phyloP scores from a whole-genome alignment of 108 stramenopile species.

The Chaetoceros tenuissimus region DNA sequence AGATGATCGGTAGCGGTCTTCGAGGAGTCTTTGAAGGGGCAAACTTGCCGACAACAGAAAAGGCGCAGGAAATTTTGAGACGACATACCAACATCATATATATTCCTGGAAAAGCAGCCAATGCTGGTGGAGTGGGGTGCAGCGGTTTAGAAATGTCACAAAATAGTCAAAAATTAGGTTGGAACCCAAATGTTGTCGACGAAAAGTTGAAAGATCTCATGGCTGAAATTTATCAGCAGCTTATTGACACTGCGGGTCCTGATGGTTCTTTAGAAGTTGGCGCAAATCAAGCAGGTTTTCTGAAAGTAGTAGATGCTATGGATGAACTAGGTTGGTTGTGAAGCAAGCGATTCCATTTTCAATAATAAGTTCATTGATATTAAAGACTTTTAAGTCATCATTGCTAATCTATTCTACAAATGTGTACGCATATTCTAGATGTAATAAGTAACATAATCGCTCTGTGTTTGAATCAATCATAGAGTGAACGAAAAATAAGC shows the following conservation, averaged over 20 bases:
- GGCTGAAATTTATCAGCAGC: conserved; percentile 42
- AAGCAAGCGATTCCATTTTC: too few species aligned
- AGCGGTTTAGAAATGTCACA: conserved; percentile 54
- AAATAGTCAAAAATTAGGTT: conserved; percentile 32
- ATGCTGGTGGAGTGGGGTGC: conserved; percentile 53
- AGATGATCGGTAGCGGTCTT: conserved; percentile 25
- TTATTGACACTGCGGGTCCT: conserved; percentile 28
- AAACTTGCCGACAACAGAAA: conserved; percentile 36
- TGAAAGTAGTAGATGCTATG: conserved; percentile 41
- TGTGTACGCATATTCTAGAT: too few species aligned
- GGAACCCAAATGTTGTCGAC: conserved; percentile 45
- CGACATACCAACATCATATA: conserved; percentile 22
- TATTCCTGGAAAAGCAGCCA: conserved; percentile 46
- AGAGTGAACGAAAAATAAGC: conserved; percentile 1
- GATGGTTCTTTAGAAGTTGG: conserved; percentile 42
- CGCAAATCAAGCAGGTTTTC: conserved; percentile 50
- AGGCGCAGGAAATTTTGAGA: conserved; percentile 36
- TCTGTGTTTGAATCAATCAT: too few species aligned
- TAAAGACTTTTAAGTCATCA: too few species aligned
- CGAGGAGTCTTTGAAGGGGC: conserved; percentile 46
- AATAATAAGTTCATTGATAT: too few species aligned
- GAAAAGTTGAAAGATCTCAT: conserved; percentile 49
- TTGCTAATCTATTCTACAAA: too few species aligned
- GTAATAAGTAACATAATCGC: too few species aligned
- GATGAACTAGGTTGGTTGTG: conserved; percentile 41